Conservation (phyloP, 768 basidiomycete species). For the Podaxis sp. region DNA sequence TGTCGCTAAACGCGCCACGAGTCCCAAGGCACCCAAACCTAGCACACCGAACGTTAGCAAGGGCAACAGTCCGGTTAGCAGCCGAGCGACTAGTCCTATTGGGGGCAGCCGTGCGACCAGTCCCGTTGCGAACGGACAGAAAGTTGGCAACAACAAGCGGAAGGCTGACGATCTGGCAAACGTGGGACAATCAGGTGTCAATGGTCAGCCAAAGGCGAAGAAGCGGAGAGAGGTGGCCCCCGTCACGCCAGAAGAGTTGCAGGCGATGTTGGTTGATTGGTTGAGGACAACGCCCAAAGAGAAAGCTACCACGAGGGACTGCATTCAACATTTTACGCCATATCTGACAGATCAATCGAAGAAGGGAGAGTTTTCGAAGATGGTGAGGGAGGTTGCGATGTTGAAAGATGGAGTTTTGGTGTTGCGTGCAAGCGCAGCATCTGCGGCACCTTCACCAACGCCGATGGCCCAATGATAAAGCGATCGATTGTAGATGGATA, state of each 20-base stretch:
- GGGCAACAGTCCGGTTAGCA: slow-evolving; percentile 43
- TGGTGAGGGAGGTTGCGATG: slow-evolving; percentile 79
- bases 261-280: slow-evolving; percentile 75
- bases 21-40: slow-evolving; percentile 39
- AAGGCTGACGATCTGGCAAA: slow-evolving; percentile 42
- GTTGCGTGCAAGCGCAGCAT: slow-evolving; percentile 35
- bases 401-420: slow-evolving; percentile 66
- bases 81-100: slow-evolving; percentile 53
- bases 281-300: slow-evolving; percentile 53
- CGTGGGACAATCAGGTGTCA: slow-evolving; percentile 18
- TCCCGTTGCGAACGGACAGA: slow-evolving; percentile 35
- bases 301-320: slow-evolving; percentile 73
- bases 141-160: slow-evolving; percentile 36
- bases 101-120: slow-evolving; percentile 44
- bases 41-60: slow-evolving; percentile 51
- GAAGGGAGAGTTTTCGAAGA: slow-evolving; percentile 72
- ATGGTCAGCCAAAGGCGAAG: slow-evolving; percentile 36
- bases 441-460: slow-evolving; percentile 37
- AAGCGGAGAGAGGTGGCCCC: slow-evolving; percentile 41
- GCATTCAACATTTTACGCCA: slow-evolving; percentile 77
- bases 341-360: slow-evolving; percentile 69
- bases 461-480: slow-evolving; percentile 19
- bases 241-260: slow-evolving; percentile 54
- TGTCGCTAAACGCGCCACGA: slow-evolving; percentile 83
- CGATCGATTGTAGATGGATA: neutral